Evolutionary conservation across 208 protist species (phyloP).

Genomic region (Entamoeba invadens): DNA sequence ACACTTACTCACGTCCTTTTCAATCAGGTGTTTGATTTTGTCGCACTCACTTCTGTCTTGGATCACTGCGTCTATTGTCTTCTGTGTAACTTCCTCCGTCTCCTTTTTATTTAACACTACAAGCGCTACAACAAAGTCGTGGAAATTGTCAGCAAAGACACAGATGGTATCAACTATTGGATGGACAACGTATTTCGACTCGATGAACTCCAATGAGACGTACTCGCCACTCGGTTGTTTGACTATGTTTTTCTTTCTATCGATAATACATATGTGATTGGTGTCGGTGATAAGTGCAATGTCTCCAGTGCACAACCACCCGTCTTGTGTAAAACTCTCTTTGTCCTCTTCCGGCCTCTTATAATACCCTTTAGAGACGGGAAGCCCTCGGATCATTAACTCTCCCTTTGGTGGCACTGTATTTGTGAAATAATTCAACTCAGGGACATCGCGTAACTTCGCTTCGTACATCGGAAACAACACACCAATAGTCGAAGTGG

Average conservation of each 20-base stretch:
- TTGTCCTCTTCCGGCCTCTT: slow-evolving; percentile 9
- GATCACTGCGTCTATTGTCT: too few species aligned
- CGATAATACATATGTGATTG: neutral
- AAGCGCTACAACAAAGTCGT: neutral
- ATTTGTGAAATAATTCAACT: neutral
- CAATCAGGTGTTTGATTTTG: neutral
- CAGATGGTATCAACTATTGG: neutral
- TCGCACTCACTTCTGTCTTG: too few species aligned
- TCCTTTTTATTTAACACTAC: neutral
- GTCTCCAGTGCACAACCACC: slow-evolving; percentile 10
- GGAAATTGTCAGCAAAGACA: neutral
- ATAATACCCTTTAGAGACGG: slow-evolving; percentile 32
- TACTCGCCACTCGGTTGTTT: slow-evolving; percentile 8
- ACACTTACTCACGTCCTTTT: neutral
- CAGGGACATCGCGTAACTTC: neutral
- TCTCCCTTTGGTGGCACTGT: slow-evolving; percentile 3
- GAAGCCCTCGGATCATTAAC: slow-evolving; percentile 20
- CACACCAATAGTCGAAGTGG: neutral
- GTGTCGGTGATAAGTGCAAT: neutral
- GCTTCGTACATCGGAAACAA: neutral
- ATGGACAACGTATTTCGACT: neutral
- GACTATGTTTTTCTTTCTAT: slow-evolving; percentile 3
- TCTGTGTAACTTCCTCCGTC: neutral
- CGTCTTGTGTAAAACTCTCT: neutral
- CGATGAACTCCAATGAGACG: neutral